Conservation (phyloP, 805 yeast genomes). For the Blastobotrys muscicola region DNA sequence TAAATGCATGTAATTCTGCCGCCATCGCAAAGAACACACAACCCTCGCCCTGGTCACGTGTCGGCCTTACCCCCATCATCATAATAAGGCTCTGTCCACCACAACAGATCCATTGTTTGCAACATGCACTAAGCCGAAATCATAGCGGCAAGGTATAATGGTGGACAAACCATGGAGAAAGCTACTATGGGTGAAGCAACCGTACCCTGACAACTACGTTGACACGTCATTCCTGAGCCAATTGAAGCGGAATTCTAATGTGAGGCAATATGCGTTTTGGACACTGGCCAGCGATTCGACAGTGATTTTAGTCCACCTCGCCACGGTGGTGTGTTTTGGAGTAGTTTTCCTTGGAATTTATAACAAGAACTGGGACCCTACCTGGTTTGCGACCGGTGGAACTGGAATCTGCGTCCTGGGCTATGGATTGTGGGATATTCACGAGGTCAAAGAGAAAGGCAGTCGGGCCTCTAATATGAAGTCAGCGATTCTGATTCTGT, state of each 20-base stretch:
- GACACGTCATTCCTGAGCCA: constrained; percentile 75
- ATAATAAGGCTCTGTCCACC: no score
- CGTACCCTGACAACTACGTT: constrained; percentile 87
- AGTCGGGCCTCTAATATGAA: constrained; percentile 34
- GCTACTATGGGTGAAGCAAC: constrained; percentile 73
- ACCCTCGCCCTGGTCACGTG: no score
- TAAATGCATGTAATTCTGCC: no score
- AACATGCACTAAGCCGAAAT: no score
- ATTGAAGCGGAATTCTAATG: constrained; percentile 66
- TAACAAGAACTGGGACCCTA: constrained; percentile 23
- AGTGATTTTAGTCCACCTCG: constrained; percentile 54
- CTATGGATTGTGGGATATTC: constrained; percentile 17
- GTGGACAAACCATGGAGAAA: constrained; percentile 58
- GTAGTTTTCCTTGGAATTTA: constrained; percentile 55
- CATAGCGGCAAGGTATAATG: no score
- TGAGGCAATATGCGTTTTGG: constrained; percentile 52
- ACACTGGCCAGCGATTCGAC: constrained; percentile 65
- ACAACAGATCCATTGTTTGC: no score
- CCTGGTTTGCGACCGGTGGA: constrained; percentile 21
- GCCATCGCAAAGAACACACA: no score
- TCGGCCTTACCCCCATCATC: no score
- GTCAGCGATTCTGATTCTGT: constrained; percentile 57
- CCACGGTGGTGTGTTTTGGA: constrained; percentile 53
- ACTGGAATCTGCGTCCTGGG: constrained; percentile 24
- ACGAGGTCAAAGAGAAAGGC: constrained; percentile 3